Base-by-base conservation (phyloP, 1,139 yeast species). In the Taphrina deformans region DNA sequence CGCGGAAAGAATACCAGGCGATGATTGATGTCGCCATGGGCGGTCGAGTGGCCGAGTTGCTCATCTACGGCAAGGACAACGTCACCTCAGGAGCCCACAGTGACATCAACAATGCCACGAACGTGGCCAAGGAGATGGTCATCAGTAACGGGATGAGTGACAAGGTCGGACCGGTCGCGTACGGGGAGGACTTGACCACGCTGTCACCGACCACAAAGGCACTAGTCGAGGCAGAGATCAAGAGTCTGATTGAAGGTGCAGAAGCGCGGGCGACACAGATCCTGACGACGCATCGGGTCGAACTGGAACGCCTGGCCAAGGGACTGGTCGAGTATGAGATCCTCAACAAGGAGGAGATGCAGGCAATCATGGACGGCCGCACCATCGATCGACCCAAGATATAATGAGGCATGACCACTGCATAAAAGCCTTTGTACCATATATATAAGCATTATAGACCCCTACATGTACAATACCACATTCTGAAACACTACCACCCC, bases 1-100 rank as follows among this genome's bases (percentile, higher is more conserved):
- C 97, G 52, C 88, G 85, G 75, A 85, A 82, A 69, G 99, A 93
- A 78, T 89, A 97, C 74, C 81, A 88, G 70, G 97, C 99, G 0
- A 81, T 96, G 70, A 79, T 93, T 70, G 99, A 93, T 75, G 99
- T 93, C 62, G 91, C 97, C 75, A 93, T 93, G 99, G 99, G 99
- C 68, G 99, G 99, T 69, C 92, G 92, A 76, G 86, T 92, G 68
- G 99, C 99, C 35, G 99, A 93, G 79, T 97, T 92, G 75, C 80
- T 90, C 81, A 82, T 89, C 56, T 89, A 89, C 74, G 99, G 99
- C 1, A 82, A 85, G 55, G 97, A 90, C 66, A 89, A 92, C 74
- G 96, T 95, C 18, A 93, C 99, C 0, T 85, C 93, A 71, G 73
- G 73, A 16, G 67, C 67, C 7, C 65, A 62, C 27, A 62, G 62